Conservation (phyloP, 225 moss, liverwort and hornwort species). For the Straminergon stramineum region DNA sequence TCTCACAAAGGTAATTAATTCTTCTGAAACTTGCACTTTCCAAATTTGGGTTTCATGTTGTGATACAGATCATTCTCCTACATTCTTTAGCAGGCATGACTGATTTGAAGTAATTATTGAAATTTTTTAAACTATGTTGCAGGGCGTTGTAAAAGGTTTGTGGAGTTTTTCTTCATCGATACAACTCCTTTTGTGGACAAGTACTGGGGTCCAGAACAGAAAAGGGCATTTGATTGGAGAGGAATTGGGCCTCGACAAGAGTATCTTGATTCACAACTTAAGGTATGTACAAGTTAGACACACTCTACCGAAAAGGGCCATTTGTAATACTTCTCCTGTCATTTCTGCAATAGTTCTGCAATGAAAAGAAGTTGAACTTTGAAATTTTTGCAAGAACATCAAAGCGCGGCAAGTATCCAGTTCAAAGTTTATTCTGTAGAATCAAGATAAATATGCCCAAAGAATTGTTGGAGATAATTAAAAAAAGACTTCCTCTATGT, state of each 20-base stretch:
- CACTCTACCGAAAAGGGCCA: background rate
- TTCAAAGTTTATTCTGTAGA: background rate
- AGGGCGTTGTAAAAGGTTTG: conserved; percentile 28
- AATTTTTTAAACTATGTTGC: background rate
- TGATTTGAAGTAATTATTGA: background rate
- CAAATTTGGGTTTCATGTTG: background rate
- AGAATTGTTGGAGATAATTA: background rate
- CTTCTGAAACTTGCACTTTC: background rate
- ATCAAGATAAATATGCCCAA: background rate
- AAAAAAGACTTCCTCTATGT: too few species aligned
- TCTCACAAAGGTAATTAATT: conserved; percentile 16
- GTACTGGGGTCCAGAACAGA: conserved; percentile 38
- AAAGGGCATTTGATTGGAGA: conserved; percentile 42
- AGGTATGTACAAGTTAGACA: conserved; percentile 7
- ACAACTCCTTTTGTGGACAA: conserved; percentile 66
- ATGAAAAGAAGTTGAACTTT: background rate
- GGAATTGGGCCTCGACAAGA: conserved; percentile 45
- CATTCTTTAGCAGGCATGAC: background rate
- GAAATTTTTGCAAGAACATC: background rate
- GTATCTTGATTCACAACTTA: conserved; percentile 40
- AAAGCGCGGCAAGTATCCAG: background rate
- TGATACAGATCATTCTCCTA: background rate
- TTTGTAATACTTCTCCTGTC: background rate
- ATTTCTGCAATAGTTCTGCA: background rate
- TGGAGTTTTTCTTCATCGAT: conserved; percentile 71